A percentile compares a stretch with the other conserved stretches of the same genome.
Evolutionary conservation across 148 eudicot species (phyloP).

Genomic region (Drosera capensis): DNA sequence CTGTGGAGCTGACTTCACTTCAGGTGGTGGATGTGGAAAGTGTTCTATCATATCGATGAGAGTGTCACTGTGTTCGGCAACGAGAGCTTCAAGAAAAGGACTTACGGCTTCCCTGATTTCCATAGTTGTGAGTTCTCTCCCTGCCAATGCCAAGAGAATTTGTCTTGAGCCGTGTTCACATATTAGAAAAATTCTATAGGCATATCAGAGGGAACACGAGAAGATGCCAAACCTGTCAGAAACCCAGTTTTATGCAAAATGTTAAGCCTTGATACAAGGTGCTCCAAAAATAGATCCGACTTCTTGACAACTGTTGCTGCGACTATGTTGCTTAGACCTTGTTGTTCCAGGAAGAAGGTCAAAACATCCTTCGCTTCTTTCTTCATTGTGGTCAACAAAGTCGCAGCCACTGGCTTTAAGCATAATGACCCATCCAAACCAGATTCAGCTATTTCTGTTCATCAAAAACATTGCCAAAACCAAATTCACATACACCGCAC

Average conservation of each 20-base stretch:
- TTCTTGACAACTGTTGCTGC: slow-evolving; percentile 64
- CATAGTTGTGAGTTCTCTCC: slow-evolving; percentile 81
- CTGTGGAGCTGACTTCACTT: slow-evolving; percentile 18
- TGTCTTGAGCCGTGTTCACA: background rate
- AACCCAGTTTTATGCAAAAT: slow-evolving; percentile 59
- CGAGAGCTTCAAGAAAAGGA: slow-evolving; percentile 57
- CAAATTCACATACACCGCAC: too few species aligned
- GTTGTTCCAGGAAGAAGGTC: slow-evolving; percentile 60
- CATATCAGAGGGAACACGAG: too few species aligned
- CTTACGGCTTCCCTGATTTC: slow-evolving; percentile 75
- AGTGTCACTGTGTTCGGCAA: slow-evolving; percentile 38
- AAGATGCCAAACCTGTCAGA: slow-evolving; percentile 57
- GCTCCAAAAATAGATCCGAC: slow-evolving; percentile 65
- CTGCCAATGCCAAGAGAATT: slow-evolving; percentile 20
- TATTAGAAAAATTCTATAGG: background rate
- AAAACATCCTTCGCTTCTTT: slow-evolving; percentile 88
- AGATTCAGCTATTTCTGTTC: slow-evolving; percentile 30
- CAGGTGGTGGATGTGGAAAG: slow-evolving; percentile 44
- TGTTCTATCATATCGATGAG: slow-evolving; percentile 47
- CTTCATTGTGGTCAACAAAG: slow-evolving; percentile 56
- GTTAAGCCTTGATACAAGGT: slow-evolving; percentile 69
- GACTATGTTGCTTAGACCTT: slow-evolving; percentile 46
- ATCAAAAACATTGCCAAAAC: too few species aligned
- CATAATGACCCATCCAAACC: slow-evolving; percentile 30
- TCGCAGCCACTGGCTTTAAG: slow-evolving; percentile 34